Evolutionary conservation across 2,329 filamentous ascomycete genomes (phyloP).

Genomic region (Coccinonectria pachysandricola): DNA sequence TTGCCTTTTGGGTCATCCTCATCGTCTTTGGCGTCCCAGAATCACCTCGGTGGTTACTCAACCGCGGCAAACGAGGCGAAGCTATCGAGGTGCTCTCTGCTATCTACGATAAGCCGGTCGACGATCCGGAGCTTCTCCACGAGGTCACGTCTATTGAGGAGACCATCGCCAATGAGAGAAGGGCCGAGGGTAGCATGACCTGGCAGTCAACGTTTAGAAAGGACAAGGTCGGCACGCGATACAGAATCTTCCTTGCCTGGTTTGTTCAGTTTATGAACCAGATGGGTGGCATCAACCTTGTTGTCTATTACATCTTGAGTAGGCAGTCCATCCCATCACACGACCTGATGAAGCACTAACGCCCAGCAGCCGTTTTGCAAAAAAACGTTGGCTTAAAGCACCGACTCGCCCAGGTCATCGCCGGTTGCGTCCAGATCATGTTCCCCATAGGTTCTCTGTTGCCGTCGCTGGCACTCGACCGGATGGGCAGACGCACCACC

Average conservation of each 20-base stretch:
- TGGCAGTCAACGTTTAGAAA: conserved; percentile 26
- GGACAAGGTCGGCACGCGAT: conserved; percentile 9
- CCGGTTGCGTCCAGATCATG: conserved; percentile 26
- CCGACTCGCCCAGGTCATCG: conserved; percentile 23
- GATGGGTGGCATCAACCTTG: conserved; percentile 35
- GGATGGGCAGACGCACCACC: conserved; percentile 27
- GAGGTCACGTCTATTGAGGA: conserved; percentile 29
- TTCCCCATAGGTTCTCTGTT: conserved; percentile 27
- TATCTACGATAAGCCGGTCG: conserved; percentile 28
- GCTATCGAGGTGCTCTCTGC: conserved; percentile 25
- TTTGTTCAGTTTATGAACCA: conserved; percentile 27
- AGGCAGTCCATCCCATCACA: too few species aligned
- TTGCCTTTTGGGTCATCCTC: conserved; percentile 21
- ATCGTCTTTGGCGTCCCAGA: conserved; percentile 28
- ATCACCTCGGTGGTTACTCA: conserved; percentile 30
- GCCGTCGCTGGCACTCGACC: conserved; percentile 25
- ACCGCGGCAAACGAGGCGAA: conserved; percentile 25
- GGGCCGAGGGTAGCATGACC: conserved; percentile 20
- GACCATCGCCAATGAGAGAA: conserved; percentile 28
- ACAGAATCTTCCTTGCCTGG: conserved; percentile 10
- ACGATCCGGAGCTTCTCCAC: conserved; percentile 22
- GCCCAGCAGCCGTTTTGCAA: conserved; percentile 3
- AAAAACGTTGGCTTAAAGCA: conserved; percentile 8
- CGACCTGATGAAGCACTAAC: neutral
- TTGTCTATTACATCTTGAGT: conserved; percentile 31